phyloP scores from a whole-genome alignment of 768 basidiomycete genomes.

The Pisolithus albus region DNA sequence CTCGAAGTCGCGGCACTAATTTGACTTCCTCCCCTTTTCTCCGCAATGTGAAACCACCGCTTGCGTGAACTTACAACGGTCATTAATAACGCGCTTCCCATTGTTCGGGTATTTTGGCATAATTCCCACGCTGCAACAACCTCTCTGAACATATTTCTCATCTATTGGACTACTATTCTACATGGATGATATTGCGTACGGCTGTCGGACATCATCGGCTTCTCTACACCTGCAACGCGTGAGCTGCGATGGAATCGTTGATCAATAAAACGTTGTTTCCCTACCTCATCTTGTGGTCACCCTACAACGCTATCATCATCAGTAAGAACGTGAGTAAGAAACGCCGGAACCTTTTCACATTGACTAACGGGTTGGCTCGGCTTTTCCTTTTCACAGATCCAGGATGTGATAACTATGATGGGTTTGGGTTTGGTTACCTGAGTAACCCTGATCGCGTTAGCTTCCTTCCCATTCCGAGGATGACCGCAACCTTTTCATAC shows the following conservation, averaged over 20 bases:
- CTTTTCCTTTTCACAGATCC: conserved; percentile 33
- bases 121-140: background rate
- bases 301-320: conserved; percentile 53
- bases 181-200: background rate
- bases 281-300: background rate
- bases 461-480: background rate
- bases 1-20: conserved; percentile 14
- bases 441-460: background rate
- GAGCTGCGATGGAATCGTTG: conserved; percentile 20
- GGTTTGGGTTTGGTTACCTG: background rate
- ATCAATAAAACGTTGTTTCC: conserved; percentile 4
- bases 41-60: background rate
- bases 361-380: conserved; percentile 1
- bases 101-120: background rate
- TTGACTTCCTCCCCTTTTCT: conserved; percentile 5
- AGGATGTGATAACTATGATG: conserved; percentile 45
- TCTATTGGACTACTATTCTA: background rate
- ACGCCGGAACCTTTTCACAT: conserved; percentile 1
- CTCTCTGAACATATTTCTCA: background rate
- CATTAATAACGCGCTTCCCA: conserved; percentile 4
- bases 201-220: conserved; percentile 1
- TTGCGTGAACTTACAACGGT: background rate
- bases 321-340: conserved; percentile 58
- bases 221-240: conserved; percentile 23
- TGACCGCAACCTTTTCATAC: background rate